Evolutionary conservation across 148 eudicot genomes (phyloP), one percentile per base, ranked within the genome.

Genomic region (Cornus florida): DNA sequence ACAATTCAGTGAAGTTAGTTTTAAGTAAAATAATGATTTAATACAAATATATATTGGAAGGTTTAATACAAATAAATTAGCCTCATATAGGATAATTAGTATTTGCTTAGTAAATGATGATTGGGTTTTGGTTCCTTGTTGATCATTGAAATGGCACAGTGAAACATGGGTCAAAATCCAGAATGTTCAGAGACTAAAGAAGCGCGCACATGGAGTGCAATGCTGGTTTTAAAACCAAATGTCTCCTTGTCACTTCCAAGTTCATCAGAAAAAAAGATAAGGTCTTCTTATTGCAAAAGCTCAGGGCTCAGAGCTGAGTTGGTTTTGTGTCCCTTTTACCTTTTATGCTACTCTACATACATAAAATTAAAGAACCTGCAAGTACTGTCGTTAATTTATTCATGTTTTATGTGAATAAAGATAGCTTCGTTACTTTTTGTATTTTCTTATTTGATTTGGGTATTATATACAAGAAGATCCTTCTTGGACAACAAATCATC

Each of bases 221-320:
- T 72, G 60, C 35, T 72, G 60, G 62, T 48, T 56, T 24, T 50
- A 13, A 72, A 72, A 50, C 62, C 35, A 0, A 4, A 46, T 72
- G 35, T 24, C 35, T 50, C 60, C 75, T 72, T 72, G 75, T 50
- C 75, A 39, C 73, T 70, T 70, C 39, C 72, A 43, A 43, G 48
- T 43, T 43, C 8, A 31, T 69, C 28, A 28, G 0, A 28, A 28
- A 22, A 50, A 28, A 50, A 38, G 69, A 78, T 33, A 23, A 65
- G 33, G 28, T 70, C 56, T 70, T 70, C 57, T 43, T 46, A 22
- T 64, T 66, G 71, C 71, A 67, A 13, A 16, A 16, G n/a, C 28
- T 64, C 39, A 31, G 22, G 5, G 35, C 31, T 38, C 7, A 13
- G 13, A 64, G 4, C 10, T 16, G 38, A 35, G 38, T 35, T 35